Conservation (phyloP, 192 early-diverging fungal species). For the Mortierella claussenii region DNA sequence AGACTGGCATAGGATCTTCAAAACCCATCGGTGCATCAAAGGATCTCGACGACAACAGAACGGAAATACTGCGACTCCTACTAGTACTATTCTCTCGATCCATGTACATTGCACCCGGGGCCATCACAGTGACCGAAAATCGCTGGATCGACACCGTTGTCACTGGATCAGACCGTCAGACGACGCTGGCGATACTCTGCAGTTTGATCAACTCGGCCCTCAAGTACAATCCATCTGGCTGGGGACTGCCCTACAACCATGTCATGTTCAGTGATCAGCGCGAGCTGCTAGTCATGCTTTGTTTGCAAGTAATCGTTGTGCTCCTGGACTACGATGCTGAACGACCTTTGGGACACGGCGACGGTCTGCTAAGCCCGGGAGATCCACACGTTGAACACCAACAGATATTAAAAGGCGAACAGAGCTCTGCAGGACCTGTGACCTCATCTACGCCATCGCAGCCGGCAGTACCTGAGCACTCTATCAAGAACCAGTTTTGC, state of each 20-base stretch:
- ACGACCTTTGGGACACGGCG: neutral
- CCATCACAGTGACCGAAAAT: slow-evolving; percentile 62
- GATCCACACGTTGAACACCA: no score
- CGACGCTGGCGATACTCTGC: slow-evolving; percentile 81
- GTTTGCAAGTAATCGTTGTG: slow-evolving; percentile 72
- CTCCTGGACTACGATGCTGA: slow-evolving; percentile 76
- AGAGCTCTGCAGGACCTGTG: neutral
- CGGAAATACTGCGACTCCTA: slow-evolving; percentile 83
- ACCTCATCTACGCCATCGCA: neutral
- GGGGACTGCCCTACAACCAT: slow-evolving; percentile 92
- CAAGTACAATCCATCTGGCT: slow-evolving; percentile 86
- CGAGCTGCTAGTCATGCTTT: slow-evolving; percentile 79
- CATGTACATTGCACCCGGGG: slow-evolving; percentile 76
- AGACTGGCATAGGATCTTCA: slow-evolving; percentile 79
- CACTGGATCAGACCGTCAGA: slow-evolving; percentile 70
- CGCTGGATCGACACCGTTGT: slow-evolving; percentile 67
- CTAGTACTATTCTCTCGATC: slow-evolving; percentile 81
- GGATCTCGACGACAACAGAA: slow-evolving; percentile 77
- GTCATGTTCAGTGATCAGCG: slow-evolving; percentile 75
- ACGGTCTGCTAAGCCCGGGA: neutral
- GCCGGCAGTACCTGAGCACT: neutral
- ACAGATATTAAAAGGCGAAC: no score
- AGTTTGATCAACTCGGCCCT: slow-evolving; percentile 87
- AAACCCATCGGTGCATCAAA: slow-evolving; percentile 72
- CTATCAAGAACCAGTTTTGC: slow-evolving; percentile 69